phyloP scores from a whole-genome alignment of 352 stramenopile genomes.

The Pythium guiyangense region DNA sequence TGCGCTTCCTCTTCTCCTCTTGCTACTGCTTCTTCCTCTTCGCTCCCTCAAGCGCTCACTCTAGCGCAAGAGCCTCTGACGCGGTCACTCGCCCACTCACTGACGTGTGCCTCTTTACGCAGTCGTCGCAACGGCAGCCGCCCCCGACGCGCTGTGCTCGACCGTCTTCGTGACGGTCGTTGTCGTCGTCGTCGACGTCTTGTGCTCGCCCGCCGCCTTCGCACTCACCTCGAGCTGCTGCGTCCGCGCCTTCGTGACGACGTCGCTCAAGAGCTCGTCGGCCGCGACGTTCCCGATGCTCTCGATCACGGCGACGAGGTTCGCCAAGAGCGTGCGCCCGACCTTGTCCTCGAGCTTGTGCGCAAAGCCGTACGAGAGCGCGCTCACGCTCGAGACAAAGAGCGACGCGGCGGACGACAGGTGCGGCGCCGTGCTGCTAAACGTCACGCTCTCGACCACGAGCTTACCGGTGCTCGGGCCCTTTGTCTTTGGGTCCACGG shows the following conservation, averaged over 20 bases:
- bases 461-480: conserved; percentile 5
- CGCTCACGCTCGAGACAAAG: conserved; percentile 20
- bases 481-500: conserved; percentile 8
- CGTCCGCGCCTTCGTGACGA: conserved; percentile 9
- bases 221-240: no score
- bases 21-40: no score
- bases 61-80: no score
- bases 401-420: conserved; percentile 18
- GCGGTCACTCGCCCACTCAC: no score
- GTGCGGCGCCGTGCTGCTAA: conserved; percentile 23
- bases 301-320: conserved; percentile 7
- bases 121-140: no score
- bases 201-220: no score
- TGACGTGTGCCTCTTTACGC: no score
- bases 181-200: no score
- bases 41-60: no score
- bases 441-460: conserved; percentile 21
- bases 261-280: conserved; percentile 11
- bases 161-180: no score
- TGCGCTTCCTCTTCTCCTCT: no score
- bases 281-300: conserved; percentile 5
- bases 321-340: conserved; percentile 15
- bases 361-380: conserved; percentile 23
- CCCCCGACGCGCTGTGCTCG: no score
- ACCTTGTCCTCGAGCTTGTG: conserved; percentile 25